phyloP scores from a whole-genome alignment of 176 grass and related monocot genomes.

The Poa annua region DNA sequence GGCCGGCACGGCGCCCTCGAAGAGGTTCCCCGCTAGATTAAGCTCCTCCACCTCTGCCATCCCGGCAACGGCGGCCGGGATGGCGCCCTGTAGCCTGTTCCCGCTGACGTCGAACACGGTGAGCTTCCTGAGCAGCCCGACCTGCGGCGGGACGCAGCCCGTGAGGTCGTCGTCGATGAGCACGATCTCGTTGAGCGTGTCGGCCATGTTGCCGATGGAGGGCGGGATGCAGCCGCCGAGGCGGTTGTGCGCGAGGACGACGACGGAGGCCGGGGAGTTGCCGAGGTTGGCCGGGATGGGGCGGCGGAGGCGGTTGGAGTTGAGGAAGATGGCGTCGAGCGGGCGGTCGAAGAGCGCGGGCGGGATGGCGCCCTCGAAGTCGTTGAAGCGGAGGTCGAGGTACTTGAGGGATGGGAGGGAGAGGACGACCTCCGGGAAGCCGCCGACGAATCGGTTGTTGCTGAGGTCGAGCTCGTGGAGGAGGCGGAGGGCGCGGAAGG shows the following conservation, averaged over 20 bases:
- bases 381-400: conserved; percentile 87
- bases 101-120: conserved; percentile 89
- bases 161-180: conserved; percentile 65
- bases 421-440: conserved; percentile 55
- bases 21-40: conserved; percentile 55
- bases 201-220: conserved; percentile 62
- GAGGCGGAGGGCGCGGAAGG: conserved; percentile 52
- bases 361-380: conserved; percentile 85
- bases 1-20: conserved; percentile 60
- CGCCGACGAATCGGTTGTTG: conserved; percentile 94
- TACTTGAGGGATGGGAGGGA: conserved; percentile 52
- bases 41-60: conserved; percentile 68
- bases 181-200: conserved; percentile 76
- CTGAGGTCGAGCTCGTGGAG: conserved; percentile 94
- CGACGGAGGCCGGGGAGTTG: conserved; percentile 71
- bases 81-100: conserved; percentile 57
- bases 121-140: conserved; percentile 50
- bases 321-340: conserved; percentile 83
- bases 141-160: conserved; percentile 66
- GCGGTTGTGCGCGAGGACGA: conserved; percentile 82
- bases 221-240: conserved; percentile 77
- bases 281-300: conserved; percentile 83
- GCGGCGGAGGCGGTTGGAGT: conserved; percentile 72
- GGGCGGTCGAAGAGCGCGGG: conserved; percentile 60
- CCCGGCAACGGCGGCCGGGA: conserved; percentile 35